Evolutionary conservation across 164 flowering plant species (phyloP).

Genomic region (Taxillus chinensis): DNA sequence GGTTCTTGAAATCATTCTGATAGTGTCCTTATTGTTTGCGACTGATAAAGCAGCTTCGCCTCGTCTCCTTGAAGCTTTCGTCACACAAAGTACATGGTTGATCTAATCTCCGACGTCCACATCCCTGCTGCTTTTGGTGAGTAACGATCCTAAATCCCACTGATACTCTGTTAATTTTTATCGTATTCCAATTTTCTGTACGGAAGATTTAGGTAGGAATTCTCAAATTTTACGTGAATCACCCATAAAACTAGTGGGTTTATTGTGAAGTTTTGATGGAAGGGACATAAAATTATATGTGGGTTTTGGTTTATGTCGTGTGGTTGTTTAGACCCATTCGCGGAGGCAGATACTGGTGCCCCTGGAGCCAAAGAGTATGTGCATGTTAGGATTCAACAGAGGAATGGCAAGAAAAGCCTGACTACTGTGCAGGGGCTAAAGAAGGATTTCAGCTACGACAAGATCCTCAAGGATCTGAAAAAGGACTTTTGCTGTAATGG

Average conservation of each 20-base stretch:
- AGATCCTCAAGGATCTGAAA: constrained; percentile 60
- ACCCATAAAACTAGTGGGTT: too few species aligned
- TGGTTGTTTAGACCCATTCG: constrained; percentile 39
- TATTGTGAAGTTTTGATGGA: too few species aligned
- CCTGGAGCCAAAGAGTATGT: constrained; percentile 58
- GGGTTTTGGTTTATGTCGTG: too few species aligned
- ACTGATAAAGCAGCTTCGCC: neutral
- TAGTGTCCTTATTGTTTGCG: neutral
- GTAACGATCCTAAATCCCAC: too few species aligned
- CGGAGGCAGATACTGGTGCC: constrained; percentile 45
- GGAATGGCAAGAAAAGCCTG: constrained; percentile 73
- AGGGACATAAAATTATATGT: too few species aligned
- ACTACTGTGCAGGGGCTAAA: constrained; percentile 71
- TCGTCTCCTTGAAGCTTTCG: neutral
- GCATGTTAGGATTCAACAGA: constrained; percentile 69
- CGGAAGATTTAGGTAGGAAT: too few species aligned
- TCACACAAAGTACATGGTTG: constrained; percentile 28
- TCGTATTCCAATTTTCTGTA: too few species aligned
- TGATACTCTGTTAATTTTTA: too few species aligned
- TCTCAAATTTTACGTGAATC: too few species aligned
- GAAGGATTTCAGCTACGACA: constrained; percentile 53
- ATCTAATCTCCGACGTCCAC: constrained; percentile 15
- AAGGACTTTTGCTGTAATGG: constrained; percentile 81
- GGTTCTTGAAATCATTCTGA: too few species aligned
- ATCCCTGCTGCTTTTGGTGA: constrained; percentile 19